Base-by-base conservation (phyloP, 2,329 filamentous ascomycete genomes). In the Nothophaeocryptopus gaeumannii region DNA sequence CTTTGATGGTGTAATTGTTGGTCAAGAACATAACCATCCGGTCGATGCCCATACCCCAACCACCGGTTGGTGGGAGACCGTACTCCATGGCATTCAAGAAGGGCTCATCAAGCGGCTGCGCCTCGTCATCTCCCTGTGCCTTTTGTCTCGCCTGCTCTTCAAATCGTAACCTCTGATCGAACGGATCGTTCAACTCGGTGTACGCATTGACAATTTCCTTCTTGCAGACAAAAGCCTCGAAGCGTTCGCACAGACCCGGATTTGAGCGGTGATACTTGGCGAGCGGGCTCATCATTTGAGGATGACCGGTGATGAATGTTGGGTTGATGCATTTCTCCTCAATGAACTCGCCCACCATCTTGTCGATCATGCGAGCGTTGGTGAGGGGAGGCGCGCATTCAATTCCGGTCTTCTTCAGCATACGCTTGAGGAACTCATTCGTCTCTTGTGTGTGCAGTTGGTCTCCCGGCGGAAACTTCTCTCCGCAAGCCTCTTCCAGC, bases 151-250 rank as follows among this genome's bases (percentile, higher is more conserved):
- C 92, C 75, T 99, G 93, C 81, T 97, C 92, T 71, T 96, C 90
- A 70, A 92, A 92, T 29, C 90, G 84, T 56, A 92, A 75, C 55
- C 93, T 83, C 77, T 99, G 93, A 72, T 96, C 91, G 65, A 95
- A 92, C 49, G 92, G 90, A 65, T 96, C 89, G 78, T 95, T 95
- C 80, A 99, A 85, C 82, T 99, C 93, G 34, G 92, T 97, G 75
- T 96, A 95, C 5, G 91, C 91, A 67, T 99, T 97, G 65, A 86
- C 86, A 61, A 97, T 96, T 70, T 97, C 92, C 82, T 93, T 95
- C 80, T 90, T 95, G 78, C 86, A 90, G 39, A 96, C 93, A 61
- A 99, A 99, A 9, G 89, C 91, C 74, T 99, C 93, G 71, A 97
- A 97, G 47, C 93, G 88, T 78, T 99, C 93, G 70, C 90, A 96